Evolutionary conservation across 768 basidiomycete genomes (phyloP), one percentile per base, ranked within the genome.

Genomic region (Clavaria fumosa): DNA sequence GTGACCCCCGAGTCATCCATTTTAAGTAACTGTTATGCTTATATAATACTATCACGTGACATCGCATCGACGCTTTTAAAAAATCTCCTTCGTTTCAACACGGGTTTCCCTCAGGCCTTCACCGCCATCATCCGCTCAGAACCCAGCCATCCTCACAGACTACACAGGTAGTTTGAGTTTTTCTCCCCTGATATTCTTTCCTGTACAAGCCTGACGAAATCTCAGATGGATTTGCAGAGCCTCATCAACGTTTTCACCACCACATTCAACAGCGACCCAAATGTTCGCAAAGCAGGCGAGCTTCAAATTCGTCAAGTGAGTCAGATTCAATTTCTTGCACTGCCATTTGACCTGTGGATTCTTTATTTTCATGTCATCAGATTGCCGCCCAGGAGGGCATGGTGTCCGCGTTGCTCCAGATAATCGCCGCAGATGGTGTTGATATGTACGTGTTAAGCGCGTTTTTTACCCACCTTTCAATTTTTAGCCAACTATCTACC

Each of bases 291-390:
- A 51, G 63, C 81, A 24, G 81, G 77, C 31, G 88, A 93, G 56
- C 71, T 90, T 21, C 73, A 90, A 55, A 82, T 93, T 50, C 75
- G 83, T 48, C 86, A 81, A 69, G 88, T 84, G 47, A 31, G 45
- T 24, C 9, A 37, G 21, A 6, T 14, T 24, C 34, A 35, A 36
- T 32, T 27, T 34, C 28, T 19, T 14, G 9, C 9, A 22, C 30
- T 3, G 23, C 41, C 37, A 5, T 20, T 17, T 30, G 44, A 48
- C 35, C 45, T 44, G 40, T 31, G 39, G 30, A 18, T 32, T 43
- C 34, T 28, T 34, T n/a, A 30, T 41, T 9, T 28, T 14, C 9
- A 28, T 28, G 26, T 9, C 26, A 22, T 27, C 46, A 89, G 86
- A 67, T 89, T 53, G 73, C 72, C 35, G 66, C 67, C 41, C 72